Evolutionary conservation across 768 basidiomycete species (phyloP).

Genomic region (Leucosporidium scottii): DNA sequence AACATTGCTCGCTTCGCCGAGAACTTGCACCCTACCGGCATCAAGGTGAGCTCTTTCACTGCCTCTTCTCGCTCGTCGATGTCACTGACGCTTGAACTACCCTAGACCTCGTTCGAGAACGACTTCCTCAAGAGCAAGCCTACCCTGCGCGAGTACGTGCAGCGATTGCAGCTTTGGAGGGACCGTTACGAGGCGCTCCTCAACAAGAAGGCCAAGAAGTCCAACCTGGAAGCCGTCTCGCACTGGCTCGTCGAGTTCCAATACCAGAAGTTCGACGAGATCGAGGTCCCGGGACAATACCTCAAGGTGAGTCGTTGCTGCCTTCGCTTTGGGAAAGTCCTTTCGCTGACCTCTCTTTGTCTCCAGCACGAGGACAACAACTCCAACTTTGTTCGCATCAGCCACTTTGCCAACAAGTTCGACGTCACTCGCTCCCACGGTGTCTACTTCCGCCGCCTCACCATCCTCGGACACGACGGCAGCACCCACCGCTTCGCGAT

Average conservation of each 20-base stretch:
- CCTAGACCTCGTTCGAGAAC: constrained; percentile 77
- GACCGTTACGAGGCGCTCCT: constrained; percentile 78
- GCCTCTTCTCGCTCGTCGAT: not conserved
- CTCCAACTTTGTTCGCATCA: constrained; percentile 80
- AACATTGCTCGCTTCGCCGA: constrained; percentile 45
- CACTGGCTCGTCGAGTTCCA: constrained; percentile 97
- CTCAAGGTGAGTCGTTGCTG: constrained; percentile 57
- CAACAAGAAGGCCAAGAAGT: constrained; percentile 62
- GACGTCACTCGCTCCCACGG: constrained; percentile 84
- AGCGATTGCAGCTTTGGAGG: constrained; percentile 83
- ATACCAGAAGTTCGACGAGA: constrained; percentile 92
- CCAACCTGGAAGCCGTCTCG: constrained; percentile 75
- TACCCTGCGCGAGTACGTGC: constrained; percentile 76
- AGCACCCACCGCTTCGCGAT: constrained; percentile 83
- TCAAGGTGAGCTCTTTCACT: constrained; percentile 36
- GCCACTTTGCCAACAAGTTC: constrained; percentile 80
- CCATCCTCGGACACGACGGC: constrained; percentile 82
- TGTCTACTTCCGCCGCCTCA: constrained; percentile 80
- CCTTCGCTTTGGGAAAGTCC: too few species aligned
- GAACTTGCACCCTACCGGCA: constrained; percentile 39
- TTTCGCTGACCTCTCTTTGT: not conserved
- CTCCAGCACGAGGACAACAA: constrained; percentile 86
- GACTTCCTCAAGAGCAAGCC: constrained; percentile 78
- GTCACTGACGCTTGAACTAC: not conserved
- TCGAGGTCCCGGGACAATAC: constrained; percentile 98